Percentiles rank a stretch among this genome's conserved stretches.
Conservation (phyloP, 2,329 filamentous ascomycete genomes). For the Alternaria postmessia region DNA sequence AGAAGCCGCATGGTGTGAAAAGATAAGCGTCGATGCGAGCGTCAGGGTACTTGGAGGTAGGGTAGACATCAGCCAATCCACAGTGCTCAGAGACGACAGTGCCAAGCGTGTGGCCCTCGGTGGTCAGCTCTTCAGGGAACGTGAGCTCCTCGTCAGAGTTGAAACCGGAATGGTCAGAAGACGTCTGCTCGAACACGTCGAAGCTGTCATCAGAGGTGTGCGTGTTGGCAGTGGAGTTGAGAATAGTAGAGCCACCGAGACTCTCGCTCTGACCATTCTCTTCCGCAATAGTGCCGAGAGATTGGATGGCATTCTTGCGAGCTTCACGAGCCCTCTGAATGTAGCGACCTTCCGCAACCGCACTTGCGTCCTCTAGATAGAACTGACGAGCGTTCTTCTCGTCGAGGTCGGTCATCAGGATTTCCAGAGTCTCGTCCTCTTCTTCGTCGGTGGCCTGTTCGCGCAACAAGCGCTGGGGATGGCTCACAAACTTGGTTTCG, state of each 20-base stretch:
- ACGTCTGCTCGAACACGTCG: conserved; percentile 83
- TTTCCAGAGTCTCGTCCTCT: conserved; percentile 77
- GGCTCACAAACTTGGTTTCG: conserved; percentile 66
- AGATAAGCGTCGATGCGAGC: conserved; percentile 94
- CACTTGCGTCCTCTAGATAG: conserved; percentile 82
- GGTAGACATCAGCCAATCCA: conserved; percentile 88
- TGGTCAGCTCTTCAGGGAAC: conserved; percentile 78
- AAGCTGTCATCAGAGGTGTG: conserved; percentile 65
- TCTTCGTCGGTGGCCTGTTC: conserved; percentile 56
- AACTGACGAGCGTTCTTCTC: conserved; percentile 72
- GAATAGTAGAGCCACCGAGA: conserved; percentile 45
- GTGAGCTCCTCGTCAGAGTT: conserved; percentile 64
- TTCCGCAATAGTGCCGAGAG: conserved; percentile 67
- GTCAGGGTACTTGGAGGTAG: conserved; percentile 85
- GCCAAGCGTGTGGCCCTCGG: conserved; percentile 91
- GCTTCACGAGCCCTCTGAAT: conserved; percentile 72
- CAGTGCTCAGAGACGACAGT: conserved; percentile 91
- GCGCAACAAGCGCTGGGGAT: conserved; percentile 64
- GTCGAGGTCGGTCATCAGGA: conserved; percentile 74
- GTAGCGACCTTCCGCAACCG: conserved; percentile 83
- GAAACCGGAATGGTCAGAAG: conserved; percentile 67
- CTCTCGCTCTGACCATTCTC: conserved; percentile 52
- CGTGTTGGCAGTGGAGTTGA: conserved; percentile 53
- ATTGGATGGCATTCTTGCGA: conserved; percentile 66
- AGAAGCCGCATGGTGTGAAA: conserved; percentile 96